Base-by-base conservation (phyloP, 495 filamentous ascomycete genomes). In the Lasiosphaeria hispida region DNA sequence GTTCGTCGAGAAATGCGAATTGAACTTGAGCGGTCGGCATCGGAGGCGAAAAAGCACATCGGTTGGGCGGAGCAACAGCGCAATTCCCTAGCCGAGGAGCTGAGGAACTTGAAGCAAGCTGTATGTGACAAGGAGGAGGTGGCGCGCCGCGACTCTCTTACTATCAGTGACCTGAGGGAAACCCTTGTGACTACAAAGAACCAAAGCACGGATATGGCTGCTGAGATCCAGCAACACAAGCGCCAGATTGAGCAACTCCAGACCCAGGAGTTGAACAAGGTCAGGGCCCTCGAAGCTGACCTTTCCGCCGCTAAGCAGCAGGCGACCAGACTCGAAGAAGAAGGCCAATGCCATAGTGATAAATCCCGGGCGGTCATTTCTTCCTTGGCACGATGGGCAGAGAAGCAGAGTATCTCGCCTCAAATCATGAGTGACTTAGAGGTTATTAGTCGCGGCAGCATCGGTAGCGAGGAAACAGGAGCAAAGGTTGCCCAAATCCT, bases 11-110 rank as follows among this genome's bases (percentile, higher is more conserved):
- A 64, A 10, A 33, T 47, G 33, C 17, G 38, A 5, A 19, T 52
- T 10, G 49, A 63, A n/a, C 59, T 61, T 50, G 62, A 65, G 38
- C 55, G 35, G 11, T 50, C 34, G 2, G 14, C 23, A 10, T 40
- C 43, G 4, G 55, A 65, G 10, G 17, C 58, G 3, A 49, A 53
- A 17, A 51, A 42, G 10, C 10, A 13, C 4, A 41, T 65, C 13
- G 23, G 30, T 4, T 37, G 63, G 13, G 50, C 39, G 10, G 37
- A 57, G n/a, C 42, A 54, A 37, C 39, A 63, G 7, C 36, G 45
- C n/a, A 37, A 64, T 11, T 40, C 19, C 0, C 11, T 63, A 14
- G 11, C 14, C 3, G 39, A 37, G 0, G 13, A 60, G 17, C 11
- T 66, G 0, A 38, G 51, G 14, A 19, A 9, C 0, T 44, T 63